Evolutionary conservation across 2,329 filamentous ascomycete genomes (phyloP).

Genomic region (Fusarium sarcochroum): DNA sequence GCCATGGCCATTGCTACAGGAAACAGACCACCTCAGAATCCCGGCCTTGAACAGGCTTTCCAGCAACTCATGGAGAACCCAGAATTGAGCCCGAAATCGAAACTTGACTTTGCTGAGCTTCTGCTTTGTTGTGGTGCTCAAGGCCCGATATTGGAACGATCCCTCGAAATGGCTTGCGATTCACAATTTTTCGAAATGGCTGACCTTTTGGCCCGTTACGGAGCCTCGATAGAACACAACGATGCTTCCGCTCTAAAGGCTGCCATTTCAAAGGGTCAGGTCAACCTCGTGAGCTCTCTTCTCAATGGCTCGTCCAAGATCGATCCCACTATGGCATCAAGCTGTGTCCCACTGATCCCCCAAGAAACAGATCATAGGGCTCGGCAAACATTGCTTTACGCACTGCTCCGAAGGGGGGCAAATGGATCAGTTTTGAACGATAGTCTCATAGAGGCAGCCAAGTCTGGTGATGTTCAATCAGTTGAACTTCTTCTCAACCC

Average conservation of each 20-base stretch:
- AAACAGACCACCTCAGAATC: constrained; percentile 63
- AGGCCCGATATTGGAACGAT: constrained; percentile 64
- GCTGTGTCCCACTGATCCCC: constrained; percentile 64
- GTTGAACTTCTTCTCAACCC: constrained; percentile 65
- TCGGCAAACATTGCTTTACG: constrained; percentile 59
- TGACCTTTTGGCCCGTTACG: constrained; percentile 65
- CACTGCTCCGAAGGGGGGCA: constrained; percentile 67
- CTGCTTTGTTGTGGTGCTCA: constrained; percentile 71
- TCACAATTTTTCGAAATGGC: constrained; percentile 69
- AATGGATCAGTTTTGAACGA: constrained; percentile 62
- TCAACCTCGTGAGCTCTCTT: constrained; percentile 63
- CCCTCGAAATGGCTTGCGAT: constrained; percentile 63
- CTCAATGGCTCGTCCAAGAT: constrained; percentile 61
- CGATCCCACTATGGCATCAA: constrained; percentile 62
- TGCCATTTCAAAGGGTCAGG: constrained; percentile 61
- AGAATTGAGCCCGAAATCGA: constrained; percentile 63
- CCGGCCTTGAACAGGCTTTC: constrained; percentile 66
- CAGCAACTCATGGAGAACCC: constrained; percentile 61
- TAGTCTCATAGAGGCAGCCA: constrained; percentile 64
- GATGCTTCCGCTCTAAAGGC: constrained; percentile 64
- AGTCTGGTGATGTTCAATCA: constrained; percentile 63
- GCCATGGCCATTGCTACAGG: constrained; percentile 68
- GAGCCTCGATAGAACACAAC: constrained; percentile 68
- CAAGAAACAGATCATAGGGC: constrained; percentile 62
- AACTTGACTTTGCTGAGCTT: constrained; percentile 67